These are phyloP conservation scores for Saccharum hybrid DNA, from an alignment of 202 grass and related monocot species.

Conservation along the genomic window DNA sequence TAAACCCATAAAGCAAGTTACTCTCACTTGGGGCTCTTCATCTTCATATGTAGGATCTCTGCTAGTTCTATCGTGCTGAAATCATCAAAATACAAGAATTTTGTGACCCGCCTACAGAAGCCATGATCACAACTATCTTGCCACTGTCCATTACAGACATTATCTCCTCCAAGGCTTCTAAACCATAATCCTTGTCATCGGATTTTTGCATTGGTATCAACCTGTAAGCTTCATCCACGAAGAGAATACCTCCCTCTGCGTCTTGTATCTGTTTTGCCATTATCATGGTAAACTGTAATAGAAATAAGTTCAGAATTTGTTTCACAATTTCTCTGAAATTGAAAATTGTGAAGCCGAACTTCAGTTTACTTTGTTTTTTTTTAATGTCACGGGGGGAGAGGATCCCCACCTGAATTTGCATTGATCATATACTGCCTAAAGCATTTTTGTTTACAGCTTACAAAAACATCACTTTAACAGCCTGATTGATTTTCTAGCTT, in stretches of 20 bases:
- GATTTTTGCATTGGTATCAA: constrained; percentile 94
- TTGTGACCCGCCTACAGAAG: constrained; percentile 86
- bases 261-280: constrained; percentile 71
- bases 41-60: constrained; percentile 83
- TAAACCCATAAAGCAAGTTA: constrained; percentile 80
- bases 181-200: constrained; percentile 95
- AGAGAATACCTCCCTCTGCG: constrained; percentile 83
- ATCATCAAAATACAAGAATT: constrained; percentile 86
- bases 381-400: too few species aligned
- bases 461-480: too few species aligned
- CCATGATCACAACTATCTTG: constrained; percentile 90
- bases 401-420: too few species aligned
- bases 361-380: constrained; percentile 70
- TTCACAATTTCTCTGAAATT: background rate
- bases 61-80: constrained; percentile 81
- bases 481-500: too few species aligned
- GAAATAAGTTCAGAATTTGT: background rate
- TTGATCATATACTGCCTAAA: too few species aligned
- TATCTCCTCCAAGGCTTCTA: constrained; percentile 98
- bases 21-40: constrained; percentile 54
- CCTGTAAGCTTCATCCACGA: constrained; percentile 97
- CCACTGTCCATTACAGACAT: constrained; percentile 97
- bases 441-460: too few species aligned
- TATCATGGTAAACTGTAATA: background rate
- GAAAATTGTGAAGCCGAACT: background rate